A percentile compares a stretch with the other conserved stretches of the same genome.
phyloP scores from a whole-genome alignment of 208 protist genomes.

The Wallacemonas rigidus region DNA sequence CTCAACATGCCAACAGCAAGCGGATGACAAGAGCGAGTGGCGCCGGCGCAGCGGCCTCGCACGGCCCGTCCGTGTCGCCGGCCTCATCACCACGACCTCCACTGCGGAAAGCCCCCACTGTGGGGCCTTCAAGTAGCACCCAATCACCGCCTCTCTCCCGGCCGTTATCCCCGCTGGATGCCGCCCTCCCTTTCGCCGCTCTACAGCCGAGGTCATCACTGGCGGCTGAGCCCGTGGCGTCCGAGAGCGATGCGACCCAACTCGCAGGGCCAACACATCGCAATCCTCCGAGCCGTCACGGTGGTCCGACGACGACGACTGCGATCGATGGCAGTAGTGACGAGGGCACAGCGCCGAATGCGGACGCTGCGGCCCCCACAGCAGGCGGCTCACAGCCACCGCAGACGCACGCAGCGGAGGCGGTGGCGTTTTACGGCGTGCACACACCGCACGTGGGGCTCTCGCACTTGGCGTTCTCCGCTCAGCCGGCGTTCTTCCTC shows the following conservation, averaged over 20 bases:
- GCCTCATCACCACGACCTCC: too few relatives aligned
- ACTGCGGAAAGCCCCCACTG: too few relatives aligned
- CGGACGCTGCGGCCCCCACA: neutral
- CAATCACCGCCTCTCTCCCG: neutral
- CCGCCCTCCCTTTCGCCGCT: conserved; percentile 6
- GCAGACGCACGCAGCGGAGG: neutral
- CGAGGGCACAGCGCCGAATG: neutral
- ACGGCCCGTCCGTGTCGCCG: neutral
- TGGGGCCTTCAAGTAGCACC: too few relatives aligned
- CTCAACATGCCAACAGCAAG: neutral
- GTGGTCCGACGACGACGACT: too few relatives aligned
- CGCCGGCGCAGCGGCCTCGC: neutral
- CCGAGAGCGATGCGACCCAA: too few relatives aligned
- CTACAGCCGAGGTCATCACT: neutral
- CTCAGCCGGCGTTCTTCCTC: conserved; percentile 34
- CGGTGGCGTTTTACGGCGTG: neutral
- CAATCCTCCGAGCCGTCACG: too few relatives aligned
- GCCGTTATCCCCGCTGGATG: conserved; percentile 1
- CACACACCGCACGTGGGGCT: conserved; percentile 10
- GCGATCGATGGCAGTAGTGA: neutral
- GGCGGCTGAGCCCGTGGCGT: too few relatives aligned
- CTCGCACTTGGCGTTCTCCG: conserved; percentile 20
- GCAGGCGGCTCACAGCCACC: neutral
- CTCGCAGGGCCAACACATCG: too few relatives aligned
- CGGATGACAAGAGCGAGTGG: too few relatives aligned